Base-by-base conservation (phyloP, 1,139 yeast genomes). In the Yamadazyma siamensis region DNA sequence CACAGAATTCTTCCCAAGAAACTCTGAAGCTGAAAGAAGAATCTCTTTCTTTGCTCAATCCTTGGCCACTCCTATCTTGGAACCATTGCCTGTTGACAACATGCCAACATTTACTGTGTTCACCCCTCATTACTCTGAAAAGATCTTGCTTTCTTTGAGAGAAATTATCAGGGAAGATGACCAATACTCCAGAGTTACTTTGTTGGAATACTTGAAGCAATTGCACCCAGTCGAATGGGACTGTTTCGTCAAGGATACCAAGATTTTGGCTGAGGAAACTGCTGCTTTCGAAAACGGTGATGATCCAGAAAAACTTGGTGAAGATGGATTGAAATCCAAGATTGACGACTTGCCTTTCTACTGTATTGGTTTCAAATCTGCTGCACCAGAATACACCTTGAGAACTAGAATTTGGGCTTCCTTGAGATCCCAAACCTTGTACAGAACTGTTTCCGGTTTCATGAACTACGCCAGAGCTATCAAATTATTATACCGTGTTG, bases 341-440 rank as follows among this genome's bases (percentile, higher is more conserved):
- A 91, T 91, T 60, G 98, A 91, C 59, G 98, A 91, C 56, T 74
- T 91, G 59, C 98, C 98, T 46, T 91, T 91, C 71, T 91, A 91
- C 75, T 89, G 97, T 72, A 86, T 88, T 63, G 98, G 98, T 73
- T 91, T 91, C 84, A 91, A 91, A 68, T 84, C 96, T 54, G 96
- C 98, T 61, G 97, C 98, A 44, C 98, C 98, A 33, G 98, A 91
- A 65, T 91, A 91, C 65, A 91, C 97, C 43, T 73, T 91, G 58
- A 85, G 98, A 73, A 91, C 98, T 9, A 81, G 98, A 74, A 91
- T 91, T 53, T 91, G 98, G 98, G 98, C 98, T 31, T 91, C 98
- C 29, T 78, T 91, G 56, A 85, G 97, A 66, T 91, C 97, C 31
- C 98, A 91, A 72, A 91, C 98, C 31, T 73, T 91, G 62, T 91